Evolutionary conservation across 768 basidiomycete species (phyloP).

Genomic region (Boletus pseudopeckii): DNA sequence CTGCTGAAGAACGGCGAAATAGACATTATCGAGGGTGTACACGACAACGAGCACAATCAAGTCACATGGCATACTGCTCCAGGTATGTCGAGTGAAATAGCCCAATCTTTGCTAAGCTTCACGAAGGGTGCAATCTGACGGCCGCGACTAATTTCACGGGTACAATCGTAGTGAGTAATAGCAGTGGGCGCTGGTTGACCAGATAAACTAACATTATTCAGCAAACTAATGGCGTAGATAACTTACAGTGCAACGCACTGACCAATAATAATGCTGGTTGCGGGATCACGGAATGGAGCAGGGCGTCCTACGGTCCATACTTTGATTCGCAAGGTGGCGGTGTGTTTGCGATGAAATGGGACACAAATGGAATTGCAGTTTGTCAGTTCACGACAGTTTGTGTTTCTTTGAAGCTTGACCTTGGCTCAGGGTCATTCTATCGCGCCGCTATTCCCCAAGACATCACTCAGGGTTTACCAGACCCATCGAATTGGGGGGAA

Average conservation of each 20-base stretch:
- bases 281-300: conserved; percentile 74
- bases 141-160: conserved; percentile 58
- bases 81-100: conserved; percentile 35
- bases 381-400: conserved; percentile 44
- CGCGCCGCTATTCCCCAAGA: conserved; percentile 72
- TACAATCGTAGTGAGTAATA: conserved; percentile 50
- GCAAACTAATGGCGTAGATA: conserved; percentile 47
- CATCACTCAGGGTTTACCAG: conserved; percentile 55
- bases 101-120: conserved; percentile 1
- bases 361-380: conserved; percentile 67
- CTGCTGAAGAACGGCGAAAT: conserved; percentile 65
- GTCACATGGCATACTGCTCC: conserved; percentile 76
- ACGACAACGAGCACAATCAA: conserved; percentile 81
- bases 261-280: conserved; percentile 67
- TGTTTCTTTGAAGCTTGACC: conserved; percentile 2
- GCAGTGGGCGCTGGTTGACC: not conserved
- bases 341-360: conserved; percentile 89
- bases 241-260: conserved; percentile 53
- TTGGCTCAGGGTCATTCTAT: conserved; percentile 70
- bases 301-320: conserved; percentile 76
- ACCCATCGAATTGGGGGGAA: conserved; percentile 64
- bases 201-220: conserved; percentile 20
- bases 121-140: conserved; percentile 56
- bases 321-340: conserved; percentile 82
- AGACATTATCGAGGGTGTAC: conserved; percentile 82